Conservation (phyloP, 2,329 filamentous ascomycete genomes). For the Nemania diffusa region DNA sequence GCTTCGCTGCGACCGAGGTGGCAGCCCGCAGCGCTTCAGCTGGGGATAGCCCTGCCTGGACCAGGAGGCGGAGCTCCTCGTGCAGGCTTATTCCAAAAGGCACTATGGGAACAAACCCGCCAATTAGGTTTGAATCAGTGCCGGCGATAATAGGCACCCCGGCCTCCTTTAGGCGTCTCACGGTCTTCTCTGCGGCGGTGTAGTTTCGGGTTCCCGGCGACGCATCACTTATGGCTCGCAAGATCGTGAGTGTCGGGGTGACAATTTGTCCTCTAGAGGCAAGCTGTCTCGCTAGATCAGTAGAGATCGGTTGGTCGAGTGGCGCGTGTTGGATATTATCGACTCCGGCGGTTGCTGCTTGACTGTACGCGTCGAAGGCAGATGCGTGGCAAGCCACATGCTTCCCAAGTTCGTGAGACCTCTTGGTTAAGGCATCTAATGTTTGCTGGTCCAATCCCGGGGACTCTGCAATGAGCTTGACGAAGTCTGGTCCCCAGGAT, state of each 20-base stretch:
- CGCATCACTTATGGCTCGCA: conserved; percentile 26
- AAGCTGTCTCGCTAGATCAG: conserved; percentile 9
- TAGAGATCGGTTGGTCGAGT: conserved; percentile 20
- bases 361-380: conserved; percentile 14
- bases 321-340: conserved; percentile 32
- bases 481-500: conserved; percentile 29
- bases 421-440: conserved; percentile 21
- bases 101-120: conserved; percentile 13
- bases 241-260: conserved; percentile 30
- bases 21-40: conserved; percentile 24
- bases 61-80: conserved; percentile 28
- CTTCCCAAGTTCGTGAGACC: conserved; percentile 21
- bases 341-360: conserved; percentile 27
- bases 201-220: conserved; percentile 23
- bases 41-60: conserved; percentile 26
- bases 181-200: conserved; percentile 23
- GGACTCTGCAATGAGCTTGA: conserved; percentile 31
- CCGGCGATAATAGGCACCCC: conserved; percentile 31
- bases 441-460: conserved; percentile 30
- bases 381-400: conserved; percentile 30
- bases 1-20: conserved; percentile 22
- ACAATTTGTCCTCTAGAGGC: conserved; percentile 9
- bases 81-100: conserved; percentile 30
- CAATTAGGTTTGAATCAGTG: conserved; percentile 26
- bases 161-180: conserved; percentile 24